These are phyloP conservation scores for Penicillium concentricum DNA, from an alignment of 2,329 filamentous ascomycete genomes.

Conservation along the genomic window DNA sequence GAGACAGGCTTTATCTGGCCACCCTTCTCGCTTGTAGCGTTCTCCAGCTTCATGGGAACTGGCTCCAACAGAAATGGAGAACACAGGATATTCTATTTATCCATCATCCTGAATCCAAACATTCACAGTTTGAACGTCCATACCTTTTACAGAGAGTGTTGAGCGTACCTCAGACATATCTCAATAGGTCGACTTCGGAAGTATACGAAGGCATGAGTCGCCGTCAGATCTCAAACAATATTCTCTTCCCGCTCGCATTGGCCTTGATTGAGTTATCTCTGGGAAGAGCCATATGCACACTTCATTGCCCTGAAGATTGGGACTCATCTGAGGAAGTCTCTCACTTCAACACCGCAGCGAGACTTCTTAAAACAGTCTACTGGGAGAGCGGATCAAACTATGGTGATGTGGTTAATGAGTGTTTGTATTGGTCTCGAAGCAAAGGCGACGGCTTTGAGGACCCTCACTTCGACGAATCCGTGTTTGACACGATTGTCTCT, in stretches of 20 bases:
- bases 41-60: background rate
- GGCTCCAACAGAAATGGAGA: background rate
- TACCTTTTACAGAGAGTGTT: background rate
- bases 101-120: background rate
- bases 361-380: background rate
- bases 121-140: background rate
- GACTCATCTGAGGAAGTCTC: background rate
- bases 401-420: background rate
- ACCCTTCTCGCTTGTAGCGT: background rate
- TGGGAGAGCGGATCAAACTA: background rate
- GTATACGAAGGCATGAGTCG: background rate
- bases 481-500: background rate
- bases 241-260: background rate
- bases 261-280: background rate
- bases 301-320: background rate
- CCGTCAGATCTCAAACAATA: background rate
- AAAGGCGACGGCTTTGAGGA: background rate
- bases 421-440: background rate
- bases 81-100: background rate
- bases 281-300: background rate
- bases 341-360: background rate
- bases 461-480: background rate
- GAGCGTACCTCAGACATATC: background rate
- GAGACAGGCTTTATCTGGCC: background rate
- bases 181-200: background rate